A percentile compares a stretch with the other conserved stretches of the same genome.
These are phyloP conservation scores for Aspergillus pseudoterreus DNA, from an alignment of 2,329 filamentous ascomycete genomes.

Conservation along the genomic window DNA sequence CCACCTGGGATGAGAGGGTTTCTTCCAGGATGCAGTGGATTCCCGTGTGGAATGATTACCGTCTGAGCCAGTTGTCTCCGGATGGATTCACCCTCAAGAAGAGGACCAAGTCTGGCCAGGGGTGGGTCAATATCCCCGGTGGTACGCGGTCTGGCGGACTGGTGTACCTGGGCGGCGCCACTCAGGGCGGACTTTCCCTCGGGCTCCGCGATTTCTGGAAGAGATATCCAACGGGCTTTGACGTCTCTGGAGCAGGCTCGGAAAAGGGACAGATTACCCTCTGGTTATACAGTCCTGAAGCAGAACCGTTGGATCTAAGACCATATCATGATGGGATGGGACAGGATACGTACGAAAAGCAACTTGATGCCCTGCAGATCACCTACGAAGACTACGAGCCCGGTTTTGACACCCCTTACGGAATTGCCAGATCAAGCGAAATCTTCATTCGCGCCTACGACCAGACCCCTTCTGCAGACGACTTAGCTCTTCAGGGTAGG, in stretches of 20 bases:
- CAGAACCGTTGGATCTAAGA: constrained; percentile 53
- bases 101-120: constrained; percentile 46
- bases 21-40: constrained; percentile 53
- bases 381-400: constrained; percentile 62
- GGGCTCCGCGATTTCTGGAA: constrained; percentile 63
- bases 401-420: constrained; percentile 54
- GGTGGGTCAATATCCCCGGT: constrained; percentile 43
- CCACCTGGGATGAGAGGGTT: constrained; percentile 41
- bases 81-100: constrained; percentile 61
- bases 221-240: constrained; percentile 57
- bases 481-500: constrained; percentile 42
- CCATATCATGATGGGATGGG: constrained; percentile 59
- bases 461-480: constrained; percentile 49
- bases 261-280: constrained; percentile 53
- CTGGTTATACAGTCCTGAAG: constrained; percentile 59
- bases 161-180: constrained; percentile 57
- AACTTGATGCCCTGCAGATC: constrained; percentile 59
- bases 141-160: constrained; percentile 55
- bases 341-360: constrained; percentile 53
- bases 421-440: constrained; percentile 58
- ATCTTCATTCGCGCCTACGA: constrained; percentile 53
- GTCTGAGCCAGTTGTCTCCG: constrained; percentile 54
- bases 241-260: constrained; percentile 50
- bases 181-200: constrained; percentile 55
- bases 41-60: constrained; percentile 57